Base-by-base conservation (phyloP, 768 basidiomycete species). In the Tulasnella sp. region DNA sequence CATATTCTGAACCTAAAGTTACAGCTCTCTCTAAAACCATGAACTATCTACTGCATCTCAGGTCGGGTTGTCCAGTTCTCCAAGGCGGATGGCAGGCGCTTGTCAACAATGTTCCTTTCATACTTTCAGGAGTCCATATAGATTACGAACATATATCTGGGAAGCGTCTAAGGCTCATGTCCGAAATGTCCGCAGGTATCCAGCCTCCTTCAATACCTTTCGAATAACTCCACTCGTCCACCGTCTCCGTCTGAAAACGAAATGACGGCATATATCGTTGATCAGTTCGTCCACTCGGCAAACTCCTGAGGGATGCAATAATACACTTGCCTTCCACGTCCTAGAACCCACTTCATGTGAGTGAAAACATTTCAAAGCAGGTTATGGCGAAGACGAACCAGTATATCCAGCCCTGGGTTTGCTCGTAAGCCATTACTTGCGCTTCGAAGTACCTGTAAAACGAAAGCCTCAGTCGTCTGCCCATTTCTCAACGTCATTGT, bases 221-320 rank as follows among this genome's bases (percentile, higher is more conserved):
- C 85, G 91, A 89, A 84, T 94, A 94, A 83, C 92, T 92, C 93
- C 92, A 93, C 82, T 93, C 91, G 84, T 93, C 92, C 20, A 90
- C 91, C 81, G 89, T 89, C 85, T 94, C 93, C 6, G 90, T 87
- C 90, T 92, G 78, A 3, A 76, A 40, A 7, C 20, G 18, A 16
- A 50, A 48, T 24, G 20, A 64, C 14, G 60, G 42, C 34, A 44
- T 60, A 44, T 20, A 46, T 50, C 74, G 60, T 12, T 28, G 20
- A 34, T 48, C 31, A 18, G 24, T 40, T 0, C n/a, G 20, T 24
- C 14, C 41, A 28, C 16, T 24, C 22, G 18, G 2, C 79, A 40
- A 48, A 2, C 22, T 9, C n/a, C 28, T 22, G 31, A 42, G 34
- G 22, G 20, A 24, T 22, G 20, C 16, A 31, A 14, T 73, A 16